Evolutionary conservation across 192 early-diverging fungal species (phyloP).

Genomic region (Funneliformis geosporum): DNA sequence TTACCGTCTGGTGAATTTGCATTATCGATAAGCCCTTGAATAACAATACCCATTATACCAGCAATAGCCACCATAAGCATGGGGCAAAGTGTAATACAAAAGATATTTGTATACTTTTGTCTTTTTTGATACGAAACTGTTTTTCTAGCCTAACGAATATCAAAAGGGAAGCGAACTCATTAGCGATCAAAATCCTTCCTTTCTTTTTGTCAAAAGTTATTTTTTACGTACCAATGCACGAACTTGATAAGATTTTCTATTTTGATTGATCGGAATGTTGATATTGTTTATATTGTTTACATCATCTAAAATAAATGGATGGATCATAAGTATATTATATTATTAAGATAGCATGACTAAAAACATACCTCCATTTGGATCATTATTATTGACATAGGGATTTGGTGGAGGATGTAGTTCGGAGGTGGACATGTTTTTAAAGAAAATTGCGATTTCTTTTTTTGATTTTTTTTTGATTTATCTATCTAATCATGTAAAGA

Average conservation of each 20-base stretch:
- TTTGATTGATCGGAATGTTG: neutral
- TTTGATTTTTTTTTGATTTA: too few species aligned
- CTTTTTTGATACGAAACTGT: conserved; percentile 70
- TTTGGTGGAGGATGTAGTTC: too few species aligned
- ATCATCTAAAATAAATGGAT: too few species aligned
- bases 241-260: conserved; percentile 15
- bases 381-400: too few species aligned
- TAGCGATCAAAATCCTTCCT: too few species aligned
- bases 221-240: conserved; percentile 22
- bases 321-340: too few species aligned
- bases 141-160: conserved; percentile 51
- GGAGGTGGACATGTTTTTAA: too few species aligned
- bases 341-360: too few species aligned
- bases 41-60: conserved; percentile 54
- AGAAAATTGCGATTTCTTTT: too few species aligned
- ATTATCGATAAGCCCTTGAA: conserved; percentile 55
- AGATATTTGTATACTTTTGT: conserved; percentile 72
- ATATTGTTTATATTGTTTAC: neutral
- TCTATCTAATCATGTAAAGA: too few species aligned
- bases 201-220: neutral
- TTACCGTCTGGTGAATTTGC: conserved; percentile 46
- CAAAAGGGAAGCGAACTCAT: too few species aligned
- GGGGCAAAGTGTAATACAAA: conserved; percentile 67
- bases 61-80: conserved; percentile 70
- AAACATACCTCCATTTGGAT: too few species aligned